These are phyloP conservation scores for Elaeis oleifera DNA, from an alignment of 202 grass and related monocot species.

Conservation along the genomic window DNA sequence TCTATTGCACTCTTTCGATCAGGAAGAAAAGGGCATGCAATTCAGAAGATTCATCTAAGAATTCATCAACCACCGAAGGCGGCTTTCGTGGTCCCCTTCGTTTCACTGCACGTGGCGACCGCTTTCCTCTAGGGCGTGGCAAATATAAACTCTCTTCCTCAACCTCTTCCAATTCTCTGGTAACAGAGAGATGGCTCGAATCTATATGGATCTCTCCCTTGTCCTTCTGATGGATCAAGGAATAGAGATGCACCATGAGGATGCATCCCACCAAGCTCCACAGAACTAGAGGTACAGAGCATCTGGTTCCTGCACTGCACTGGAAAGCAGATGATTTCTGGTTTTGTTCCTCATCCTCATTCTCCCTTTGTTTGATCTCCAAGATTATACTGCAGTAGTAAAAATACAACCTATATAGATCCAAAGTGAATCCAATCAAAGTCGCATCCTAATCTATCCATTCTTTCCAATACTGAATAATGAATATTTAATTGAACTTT, in stretches of 20 bases:
- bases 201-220: constrained; percentile 7
- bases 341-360: constrained; percentile 75
- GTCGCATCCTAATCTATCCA: neutral
- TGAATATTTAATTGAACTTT: no score
- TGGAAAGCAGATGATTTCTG: constrained; percentile 48
- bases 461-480: no score
- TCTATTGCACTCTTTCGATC: constrained; percentile 38
- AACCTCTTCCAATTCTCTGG: constrained; percentile 53
- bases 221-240: constrained; percentile 33
- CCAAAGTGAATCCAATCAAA: constrained; percentile 1
- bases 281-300: constrained; percentile 33
- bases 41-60: constrained; percentile 70
- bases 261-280: constrained; percentile 51
- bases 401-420: constrained; percentile 24
- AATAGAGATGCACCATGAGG: constrained; percentile 62
- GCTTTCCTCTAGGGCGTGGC: constrained; percentile 41
- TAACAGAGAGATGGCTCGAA: constrained; percentile 23
- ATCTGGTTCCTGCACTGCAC: constrained; percentile 47
- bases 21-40: constrained; percentile 80
- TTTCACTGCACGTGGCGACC: constrained; percentile 77
- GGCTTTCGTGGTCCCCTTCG: constrained; percentile 71
- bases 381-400: constrained; percentile 40
- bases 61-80: constrained; percentile 67
- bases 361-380: constrained; percentile 35
- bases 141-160: constrained; percentile 70